These are phyloP conservation scores for Sclerotinia borealis DNA, from an alignment of 2,329 filamentous ascomycete species.

Conservation along the genomic window DNA sequence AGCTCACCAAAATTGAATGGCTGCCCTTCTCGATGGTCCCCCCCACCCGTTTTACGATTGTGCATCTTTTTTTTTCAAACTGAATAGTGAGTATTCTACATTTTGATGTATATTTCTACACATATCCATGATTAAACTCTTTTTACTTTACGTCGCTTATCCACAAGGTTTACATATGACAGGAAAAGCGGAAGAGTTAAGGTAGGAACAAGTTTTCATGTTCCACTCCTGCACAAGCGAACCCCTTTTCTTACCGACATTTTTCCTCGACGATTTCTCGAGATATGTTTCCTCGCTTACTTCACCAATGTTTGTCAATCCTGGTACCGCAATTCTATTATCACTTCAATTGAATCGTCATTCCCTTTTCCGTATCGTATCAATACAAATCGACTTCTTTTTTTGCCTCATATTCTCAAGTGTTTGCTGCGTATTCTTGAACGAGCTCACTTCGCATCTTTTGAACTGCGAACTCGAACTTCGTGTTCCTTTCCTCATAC, in stretches of 20 bases:
- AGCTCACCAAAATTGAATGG: background rate
- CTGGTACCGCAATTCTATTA: background rate
- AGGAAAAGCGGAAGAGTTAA: too few species aligned
- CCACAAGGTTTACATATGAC: too few species aligned
- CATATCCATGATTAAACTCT: too few species aligned
- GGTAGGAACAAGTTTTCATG: background rate
- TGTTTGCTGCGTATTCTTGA: background rate
- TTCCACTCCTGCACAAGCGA: background rate
- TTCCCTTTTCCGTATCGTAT: background rate
- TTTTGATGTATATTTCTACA: too few species aligned
- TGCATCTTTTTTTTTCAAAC: too few species aligned
- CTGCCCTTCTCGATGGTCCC: too few species aligned
- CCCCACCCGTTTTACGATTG: too few species aligned
- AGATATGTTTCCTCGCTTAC: background rate
- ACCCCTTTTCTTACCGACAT: constrained; percentile 3
- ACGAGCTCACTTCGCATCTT: background rate
- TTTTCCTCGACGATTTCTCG: background rate
- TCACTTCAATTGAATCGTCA: background rate
- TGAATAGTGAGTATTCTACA: too few species aligned
- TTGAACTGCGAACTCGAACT: background rate
- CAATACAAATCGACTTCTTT: background rate
- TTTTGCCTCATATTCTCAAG: background rate
- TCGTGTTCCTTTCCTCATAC: background rate
- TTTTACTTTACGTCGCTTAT: too few species aligned
- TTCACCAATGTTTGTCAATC: background rate